Conservation (phyloP, 306 rosid species). For the Malus orientalis region DNA sequence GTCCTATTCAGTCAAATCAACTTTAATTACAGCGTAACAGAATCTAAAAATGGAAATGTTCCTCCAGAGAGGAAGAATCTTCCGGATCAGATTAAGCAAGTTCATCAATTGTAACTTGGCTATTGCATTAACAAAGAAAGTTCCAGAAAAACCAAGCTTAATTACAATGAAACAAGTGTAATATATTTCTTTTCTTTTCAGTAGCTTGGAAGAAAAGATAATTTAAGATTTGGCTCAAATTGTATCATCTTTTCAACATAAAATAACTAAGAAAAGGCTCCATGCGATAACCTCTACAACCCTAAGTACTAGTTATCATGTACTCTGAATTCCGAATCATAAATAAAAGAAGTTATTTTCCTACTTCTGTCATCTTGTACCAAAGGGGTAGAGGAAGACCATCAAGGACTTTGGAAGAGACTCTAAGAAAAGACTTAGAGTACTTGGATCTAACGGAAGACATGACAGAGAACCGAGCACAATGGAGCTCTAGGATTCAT, state of each 20-base stretch:
- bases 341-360: not conserved
- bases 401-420: no score
- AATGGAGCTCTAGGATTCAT: no score
- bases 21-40: not conserved
- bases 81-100: not conserved
- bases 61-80: not conserved
- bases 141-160: no score
- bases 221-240: not conserved
- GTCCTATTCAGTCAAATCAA: slow-evolving; percentile 26
- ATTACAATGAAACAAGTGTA: not conserved
- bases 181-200: not conserved
- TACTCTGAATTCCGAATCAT: not conserved
- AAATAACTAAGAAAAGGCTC: not conserved
- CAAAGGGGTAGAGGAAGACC: not conserved
- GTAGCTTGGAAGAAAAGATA: not conserved
- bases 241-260: not conserved
- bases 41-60: not conserved
- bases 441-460: no score
- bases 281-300: not conserved
- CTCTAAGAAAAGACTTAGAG: no score
- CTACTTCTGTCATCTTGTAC: not conserved
- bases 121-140: not conserved
- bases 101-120: not conserved
- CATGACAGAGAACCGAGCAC: no score
- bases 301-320: not conserved